These are phyloP conservation scores for Fraxinus americana DNA, from an alignment of 257 asterid species.

Conservation along the genomic window DNA sequence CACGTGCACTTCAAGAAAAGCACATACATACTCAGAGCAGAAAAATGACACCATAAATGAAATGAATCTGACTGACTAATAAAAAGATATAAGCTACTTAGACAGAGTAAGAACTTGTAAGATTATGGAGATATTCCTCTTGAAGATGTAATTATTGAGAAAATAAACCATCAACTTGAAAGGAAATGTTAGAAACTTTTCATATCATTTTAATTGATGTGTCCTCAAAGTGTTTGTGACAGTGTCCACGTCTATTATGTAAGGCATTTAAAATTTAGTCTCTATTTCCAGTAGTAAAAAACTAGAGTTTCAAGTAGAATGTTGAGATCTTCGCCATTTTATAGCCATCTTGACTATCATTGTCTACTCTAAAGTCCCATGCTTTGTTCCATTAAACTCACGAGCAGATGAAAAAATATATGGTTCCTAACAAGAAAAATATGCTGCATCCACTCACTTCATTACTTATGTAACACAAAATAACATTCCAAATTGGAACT, in stretches of 20 bases:
- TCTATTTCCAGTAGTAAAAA: background rate
- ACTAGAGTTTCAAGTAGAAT: background rate
- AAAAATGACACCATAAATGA: background rate
- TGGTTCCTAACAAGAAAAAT: background rate
- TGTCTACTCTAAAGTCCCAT: background rate
- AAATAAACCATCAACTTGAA: background rate
- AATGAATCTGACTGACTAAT: background rate
- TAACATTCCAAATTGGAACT: background rate
- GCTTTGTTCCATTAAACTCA: background rate
- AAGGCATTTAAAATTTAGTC: background rate
- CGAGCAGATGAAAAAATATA: background rate
- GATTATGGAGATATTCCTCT: background rate
- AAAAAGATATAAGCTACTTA: background rate
- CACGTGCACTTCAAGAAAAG: background rate
- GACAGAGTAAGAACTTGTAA: background rate
- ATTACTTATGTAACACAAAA: no score
- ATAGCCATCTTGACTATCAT: background rate
- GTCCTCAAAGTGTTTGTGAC: background rate
- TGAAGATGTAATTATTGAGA: background rate
- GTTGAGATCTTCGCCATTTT: background rate
- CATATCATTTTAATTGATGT: background rate
- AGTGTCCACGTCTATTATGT: background rate
- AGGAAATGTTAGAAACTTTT: background rate
- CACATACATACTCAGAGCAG: background rate
- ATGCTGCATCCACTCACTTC: background rate